phyloP scores from a whole-genome alignment of 805 yeast genomes.

The Candida schatavii region DNA sequence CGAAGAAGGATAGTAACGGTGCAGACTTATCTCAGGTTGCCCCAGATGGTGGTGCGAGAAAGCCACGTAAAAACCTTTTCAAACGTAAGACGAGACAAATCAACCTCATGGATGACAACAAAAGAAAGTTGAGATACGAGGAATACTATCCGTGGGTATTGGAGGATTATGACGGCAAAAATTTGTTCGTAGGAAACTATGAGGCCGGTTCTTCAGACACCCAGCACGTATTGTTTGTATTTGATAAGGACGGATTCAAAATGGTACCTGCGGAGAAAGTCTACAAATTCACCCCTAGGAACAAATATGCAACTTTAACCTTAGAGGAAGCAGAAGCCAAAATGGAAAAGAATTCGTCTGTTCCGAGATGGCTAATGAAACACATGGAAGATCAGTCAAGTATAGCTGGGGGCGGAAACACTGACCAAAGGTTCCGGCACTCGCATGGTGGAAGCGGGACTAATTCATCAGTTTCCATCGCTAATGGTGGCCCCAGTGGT shows the following conservation, averaged over 20 bases:
- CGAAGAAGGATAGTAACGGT: conserved; percentile 27
- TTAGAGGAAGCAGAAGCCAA: conserved; percentile 95
- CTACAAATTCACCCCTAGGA: conserved; percentile 89
- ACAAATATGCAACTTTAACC: conserved; percentile 88
- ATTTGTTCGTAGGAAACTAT: conserved; percentile 93
- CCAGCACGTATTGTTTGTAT: conserved; percentile 75
- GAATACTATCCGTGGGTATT: conserved; percentile 98
- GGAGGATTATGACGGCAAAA: conserved; percentile 93
- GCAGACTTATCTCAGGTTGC: conserved; percentile 70
- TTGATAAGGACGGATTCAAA: conserved; percentile 84
- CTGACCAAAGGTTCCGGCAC: conserved; percentile 48
- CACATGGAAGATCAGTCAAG: conserved; percentile 64
- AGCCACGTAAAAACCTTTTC: conserved; percentile 52
- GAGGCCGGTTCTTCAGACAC: conserved; percentile 87
- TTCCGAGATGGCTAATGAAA: conserved; percentile 95
- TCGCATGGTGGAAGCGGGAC: not conserved
- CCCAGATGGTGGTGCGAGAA: conserved; percentile 88
- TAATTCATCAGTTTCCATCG: not conserved
- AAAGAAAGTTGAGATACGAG: conserved; percentile 83
- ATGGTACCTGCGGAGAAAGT: conserved; percentile 95
- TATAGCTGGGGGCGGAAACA: conserved; percentile 35
- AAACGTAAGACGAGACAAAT: conserved; percentile 85
- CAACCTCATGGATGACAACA: conserved; percentile 75
- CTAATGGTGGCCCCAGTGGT: conserved; percentile 4
- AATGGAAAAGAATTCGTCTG: conserved; percentile 74